Evolutionary conservation across 352 stramenopile species (phyloP).

Genomic region (Globisporangium nagaii): DNA sequence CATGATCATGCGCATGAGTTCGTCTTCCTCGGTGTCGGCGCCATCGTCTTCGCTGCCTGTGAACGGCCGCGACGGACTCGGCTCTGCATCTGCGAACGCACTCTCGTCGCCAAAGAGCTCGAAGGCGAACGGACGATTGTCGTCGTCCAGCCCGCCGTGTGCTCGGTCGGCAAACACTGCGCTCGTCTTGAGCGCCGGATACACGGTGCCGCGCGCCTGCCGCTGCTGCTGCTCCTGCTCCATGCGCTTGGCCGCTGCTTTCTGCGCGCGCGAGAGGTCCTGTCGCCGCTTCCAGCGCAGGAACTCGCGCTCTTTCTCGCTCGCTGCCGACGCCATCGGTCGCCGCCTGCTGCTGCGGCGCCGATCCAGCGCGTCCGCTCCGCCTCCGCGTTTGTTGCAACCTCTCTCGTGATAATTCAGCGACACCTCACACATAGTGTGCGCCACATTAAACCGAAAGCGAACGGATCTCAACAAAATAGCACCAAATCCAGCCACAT

Average conservation of each 20-base stretch:
- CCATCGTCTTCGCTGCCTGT: neutral
- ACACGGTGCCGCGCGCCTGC: neutral
- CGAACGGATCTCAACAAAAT: too few species aligned
- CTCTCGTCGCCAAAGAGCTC: neutral
- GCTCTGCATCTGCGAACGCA: constrained; percentile 7
- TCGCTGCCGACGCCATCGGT: constrained; percentile 3
- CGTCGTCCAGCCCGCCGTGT: neutral
- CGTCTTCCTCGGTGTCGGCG: constrained; percentile 27
- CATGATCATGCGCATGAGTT: constrained; percentile 32
- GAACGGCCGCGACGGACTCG: constrained; percentile 4
- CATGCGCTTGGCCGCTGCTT: neutral
- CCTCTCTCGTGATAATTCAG: too few species aligned
- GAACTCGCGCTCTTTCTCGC: constrained; percentile 14
- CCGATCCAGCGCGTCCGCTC: too few species aligned
- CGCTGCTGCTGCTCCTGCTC: neutral
- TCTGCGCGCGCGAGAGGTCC: constrained; percentile 9
- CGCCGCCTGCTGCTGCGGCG: too few species aligned
- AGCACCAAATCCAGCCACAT: too few species aligned
- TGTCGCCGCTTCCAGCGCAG: constrained; percentile 16
- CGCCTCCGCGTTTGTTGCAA: too few species aligned
- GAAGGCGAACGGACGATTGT: neutral
- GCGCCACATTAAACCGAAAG: too few species aligned
- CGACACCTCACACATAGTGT: too few species aligned
- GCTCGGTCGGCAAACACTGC: neutral
- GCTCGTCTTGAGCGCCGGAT: neutral